These are phyloP conservation scores for Aegilops tauschii DNA, from an alignment of 176 grass and related monocot species.

Conservation along the genomic window DNA sequence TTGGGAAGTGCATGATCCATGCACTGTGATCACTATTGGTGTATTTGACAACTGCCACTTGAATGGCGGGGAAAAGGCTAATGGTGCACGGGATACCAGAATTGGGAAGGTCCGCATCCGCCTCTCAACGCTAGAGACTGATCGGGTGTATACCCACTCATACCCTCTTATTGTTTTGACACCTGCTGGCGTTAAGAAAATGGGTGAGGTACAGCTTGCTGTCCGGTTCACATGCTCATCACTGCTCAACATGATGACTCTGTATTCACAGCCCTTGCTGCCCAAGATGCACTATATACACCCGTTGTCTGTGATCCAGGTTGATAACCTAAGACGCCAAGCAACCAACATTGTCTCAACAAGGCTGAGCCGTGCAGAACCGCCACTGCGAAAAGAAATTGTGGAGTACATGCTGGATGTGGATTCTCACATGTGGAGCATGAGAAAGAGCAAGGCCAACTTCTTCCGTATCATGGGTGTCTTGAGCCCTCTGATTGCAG, in stretches of 20 bases:
- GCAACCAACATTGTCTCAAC: constrained; percentile 64
- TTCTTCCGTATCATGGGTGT: constrained; percentile 69
- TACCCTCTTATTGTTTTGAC: constrained; percentile 71
- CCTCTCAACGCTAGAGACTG: constrained; percentile 66
- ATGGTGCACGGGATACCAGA: constrained; percentile 58
- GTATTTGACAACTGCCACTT: constrained; percentile 75
- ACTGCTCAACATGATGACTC: constrained; percentile 60
- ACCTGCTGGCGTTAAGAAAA: constrained; percentile 61
- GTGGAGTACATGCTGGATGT: constrained; percentile 82
- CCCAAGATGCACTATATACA: constrained; percentile 78
- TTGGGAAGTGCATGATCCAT: constrained; percentile 70
- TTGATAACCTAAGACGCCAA: constrained; percentile 59
- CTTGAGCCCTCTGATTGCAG: constrained; percentile 44
- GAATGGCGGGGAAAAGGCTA: constrained; percentile 58
- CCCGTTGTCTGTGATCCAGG: constrained; percentile 51
- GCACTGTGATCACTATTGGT: constrained; percentile 67
- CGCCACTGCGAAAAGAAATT: constrained; percentile 59
- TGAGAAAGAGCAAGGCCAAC: constrained; percentile 76
- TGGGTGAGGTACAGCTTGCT: constrained; percentile 68
- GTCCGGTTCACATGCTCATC: constrained; percentile 70
- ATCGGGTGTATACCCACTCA: constrained; percentile 63
- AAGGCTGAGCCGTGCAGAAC: constrained; percentile 65
- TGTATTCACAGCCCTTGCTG: constrained; percentile 61
- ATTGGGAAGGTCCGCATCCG: constrained; percentile 74
- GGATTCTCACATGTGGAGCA: constrained; percentile 78